Conservation (phyloP, 805 yeast genomes). For the Naumovozyma castellii region DNA sequence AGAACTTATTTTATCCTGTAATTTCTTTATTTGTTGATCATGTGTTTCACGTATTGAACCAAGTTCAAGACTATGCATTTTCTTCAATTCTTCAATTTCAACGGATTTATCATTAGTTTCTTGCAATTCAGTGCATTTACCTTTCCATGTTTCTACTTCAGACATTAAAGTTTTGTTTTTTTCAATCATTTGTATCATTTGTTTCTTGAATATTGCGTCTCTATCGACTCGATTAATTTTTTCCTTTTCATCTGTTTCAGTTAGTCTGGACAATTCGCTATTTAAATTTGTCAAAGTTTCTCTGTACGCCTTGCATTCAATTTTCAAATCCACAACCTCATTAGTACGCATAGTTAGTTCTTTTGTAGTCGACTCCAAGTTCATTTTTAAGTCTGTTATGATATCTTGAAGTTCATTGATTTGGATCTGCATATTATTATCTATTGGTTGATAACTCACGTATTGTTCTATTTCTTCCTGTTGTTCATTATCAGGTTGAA, state of each 20-base stretch:
- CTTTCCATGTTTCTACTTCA: background rate
- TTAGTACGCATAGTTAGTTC: background rate
- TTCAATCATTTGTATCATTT: background rate
- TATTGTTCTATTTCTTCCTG: too few relatives aligned
- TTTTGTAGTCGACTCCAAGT: constrained; percentile 2
- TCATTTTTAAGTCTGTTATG: constrained; percentile 5
- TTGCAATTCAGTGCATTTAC: background rate
- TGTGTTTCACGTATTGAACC: too few relatives aligned
- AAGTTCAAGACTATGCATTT: too few relatives aligned
- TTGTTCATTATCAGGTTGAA: too few relatives aligned
- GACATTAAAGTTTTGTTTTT: background rate
- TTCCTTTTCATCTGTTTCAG: constrained; percentile 13
- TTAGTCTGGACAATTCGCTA: constrained; percentile 20
- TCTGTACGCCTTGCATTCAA: constrained; percentile 24
- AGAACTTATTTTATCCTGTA: too few relatives aligned
- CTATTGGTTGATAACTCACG: background rate
- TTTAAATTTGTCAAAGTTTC: constrained; percentile 24
- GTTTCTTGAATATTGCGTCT: background rate
- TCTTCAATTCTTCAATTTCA: background rate
- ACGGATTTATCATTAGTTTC: background rate
- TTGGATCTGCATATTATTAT: background rate
- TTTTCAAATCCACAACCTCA: constrained; percentile 11
- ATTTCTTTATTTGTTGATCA: too few relatives aligned
- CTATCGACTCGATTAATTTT: background rate
- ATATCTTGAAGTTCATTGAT: constrained; percentile 2